Base-by-base conservation (phyloP, 2,329 filamentous ascomycete species). In the Trichophyton benhamiae region DNA sequence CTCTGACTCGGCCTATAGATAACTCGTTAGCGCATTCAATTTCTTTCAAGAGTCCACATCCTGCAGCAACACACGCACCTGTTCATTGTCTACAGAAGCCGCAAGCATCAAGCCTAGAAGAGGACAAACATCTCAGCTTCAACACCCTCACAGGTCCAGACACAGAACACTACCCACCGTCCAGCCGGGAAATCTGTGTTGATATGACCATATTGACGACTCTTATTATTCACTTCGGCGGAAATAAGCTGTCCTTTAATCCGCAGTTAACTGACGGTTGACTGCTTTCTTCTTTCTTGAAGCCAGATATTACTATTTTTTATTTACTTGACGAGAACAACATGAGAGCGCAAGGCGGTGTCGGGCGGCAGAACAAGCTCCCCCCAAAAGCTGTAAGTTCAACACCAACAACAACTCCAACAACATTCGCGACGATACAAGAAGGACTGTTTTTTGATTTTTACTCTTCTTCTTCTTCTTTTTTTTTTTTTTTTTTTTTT, bases 131-230 rank as follows among this genome's bases (percentile, higher is more conserved):
- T 25, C 41, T 59, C 49, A 59, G 57, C 44, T 38, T 7, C 55
- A n/a, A 15, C 33, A 15, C 20, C 7, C 22, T 61, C 41, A n/a
- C 6, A 13, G 41, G 63, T 17, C 20, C 30, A 41, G 15, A 49
- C 15, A 2, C 8, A 15, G 44, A 36, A 64, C 68, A 33, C 62
- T 72, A 66, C 75, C 65, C 73, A 94, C 91, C 92, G 77, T 97
- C 94, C 59, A 97, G 83, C 76, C 94, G 83, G 66, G 90, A 87
- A 78, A 99, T 96, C 78, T 96, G 89, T 60, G 92, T 99, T 70
- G 91, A 94, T 74, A 84, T 85, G 70, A 96, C 92, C 91, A 92
- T 94, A 48, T 38, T 11, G 27, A 8, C 9, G 3, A 4, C 13
- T 4, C 17, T 22, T 48, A 22, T 48, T 20, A 1, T 48, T 48